Conservation (phyloP, 176 grass and related monocot genomes). For the Alopecurus myosuroides region DNA sequence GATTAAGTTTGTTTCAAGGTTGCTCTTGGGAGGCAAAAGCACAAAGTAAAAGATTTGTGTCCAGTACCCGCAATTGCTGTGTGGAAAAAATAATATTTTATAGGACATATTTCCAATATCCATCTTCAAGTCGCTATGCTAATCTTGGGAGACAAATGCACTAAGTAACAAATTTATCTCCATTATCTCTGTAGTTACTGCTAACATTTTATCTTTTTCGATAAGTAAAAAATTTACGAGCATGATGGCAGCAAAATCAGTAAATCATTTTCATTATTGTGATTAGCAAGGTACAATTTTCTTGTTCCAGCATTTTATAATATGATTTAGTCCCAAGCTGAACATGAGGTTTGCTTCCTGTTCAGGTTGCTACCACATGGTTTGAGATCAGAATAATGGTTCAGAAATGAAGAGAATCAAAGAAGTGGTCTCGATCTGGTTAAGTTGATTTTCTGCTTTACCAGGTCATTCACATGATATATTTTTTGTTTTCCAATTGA, state of each 20-base stretch:
- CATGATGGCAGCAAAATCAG: constrained; percentile 5
- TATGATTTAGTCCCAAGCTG: constrained; percentile 11
- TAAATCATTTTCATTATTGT: constrained; percentile 56
- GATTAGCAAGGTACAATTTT: constrained; percentile 65
- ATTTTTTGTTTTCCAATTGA: too few relatives aligned
- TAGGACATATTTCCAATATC: constrained; percentile 79
- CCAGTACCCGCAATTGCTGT: neutral
- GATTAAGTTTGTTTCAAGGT: neutral
- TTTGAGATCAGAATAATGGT: too few relatives aligned
- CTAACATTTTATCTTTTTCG: constrained; percentile 19
- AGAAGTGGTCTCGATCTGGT: too few relatives aligned
- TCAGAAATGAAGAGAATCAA: too few relatives aligned
- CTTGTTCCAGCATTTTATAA: neutral
- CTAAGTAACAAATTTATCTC: constrained; percentile 47
- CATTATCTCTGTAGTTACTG: constrained; percentile 53
- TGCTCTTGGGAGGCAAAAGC: constrained; percentile 42
- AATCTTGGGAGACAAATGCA: constrained; percentile 42
- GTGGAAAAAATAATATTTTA: constrained; percentile 41
- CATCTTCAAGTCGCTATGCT: constrained; percentile 72
- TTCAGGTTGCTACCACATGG: neutral
- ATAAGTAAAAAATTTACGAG: neutral
- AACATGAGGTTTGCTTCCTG: too few relatives aligned
- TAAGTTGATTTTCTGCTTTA: too few relatives aligned
- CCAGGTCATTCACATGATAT: too few relatives aligned
- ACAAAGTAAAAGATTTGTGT: constrained; percentile 42